phyloP scores from a whole-genome alignment of 139 green algal species.

The Chara braunii region DNA sequence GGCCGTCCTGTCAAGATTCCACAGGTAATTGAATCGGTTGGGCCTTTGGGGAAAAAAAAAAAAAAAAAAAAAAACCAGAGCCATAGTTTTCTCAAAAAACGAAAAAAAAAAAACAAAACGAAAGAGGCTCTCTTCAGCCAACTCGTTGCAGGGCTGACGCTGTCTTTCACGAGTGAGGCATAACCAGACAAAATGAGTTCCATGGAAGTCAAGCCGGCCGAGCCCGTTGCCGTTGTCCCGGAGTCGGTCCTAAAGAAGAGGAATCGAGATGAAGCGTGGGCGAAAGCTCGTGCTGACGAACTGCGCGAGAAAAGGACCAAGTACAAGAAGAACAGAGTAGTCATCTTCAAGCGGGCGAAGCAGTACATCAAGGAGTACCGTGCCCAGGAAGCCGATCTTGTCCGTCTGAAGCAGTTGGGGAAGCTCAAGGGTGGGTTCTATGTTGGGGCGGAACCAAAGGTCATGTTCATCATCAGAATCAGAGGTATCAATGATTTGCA shows the following conservation, averaged over 20 bases:
- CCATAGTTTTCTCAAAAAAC: neutral
- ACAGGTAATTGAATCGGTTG: too few species aligned
- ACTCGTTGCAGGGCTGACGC: neutral
- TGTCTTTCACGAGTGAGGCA: neutral
- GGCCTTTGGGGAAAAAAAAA: too few species aligned
- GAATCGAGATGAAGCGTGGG: slow-evolving; percentile 82
- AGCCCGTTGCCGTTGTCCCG: slow-evolving; percentile 44
- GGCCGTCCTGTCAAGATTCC: too few species aligned
- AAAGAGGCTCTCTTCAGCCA: neutral
- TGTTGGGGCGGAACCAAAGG: slow-evolving; percentile 84
- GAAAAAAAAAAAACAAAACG: too few species aligned
- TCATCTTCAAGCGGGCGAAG: slow-evolving; percentile 95
- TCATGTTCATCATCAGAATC: slow-evolving; percentile 95
- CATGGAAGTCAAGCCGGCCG: too few species aligned
- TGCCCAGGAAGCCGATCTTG: slow-evolving; percentile 80
- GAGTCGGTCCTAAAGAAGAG: slow-evolving; percentile 87
- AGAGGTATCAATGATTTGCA: slow-evolving; percentile 90
- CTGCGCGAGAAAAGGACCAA: slow-evolving; percentile 56
- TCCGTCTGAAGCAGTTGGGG: slow-evolving; percentile 82
- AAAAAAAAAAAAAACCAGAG: too few species aligned
- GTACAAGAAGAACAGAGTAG: slow-evolving; percentile 52
- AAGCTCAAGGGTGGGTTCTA: slow-evolving; percentile 88
- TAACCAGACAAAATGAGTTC: too few species aligned
- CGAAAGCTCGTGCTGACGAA: slow-evolving; percentile 58
- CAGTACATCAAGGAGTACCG: slow-evolving; percentile 96